Percentiles rank a stretch among this genome's conserved stretches.
These are phyloP conservation scores for Ascochyta pisi DNA, from an alignment of 2,329 filamentous ascomycete genomes.

Conservation along the genomic window DNA sequence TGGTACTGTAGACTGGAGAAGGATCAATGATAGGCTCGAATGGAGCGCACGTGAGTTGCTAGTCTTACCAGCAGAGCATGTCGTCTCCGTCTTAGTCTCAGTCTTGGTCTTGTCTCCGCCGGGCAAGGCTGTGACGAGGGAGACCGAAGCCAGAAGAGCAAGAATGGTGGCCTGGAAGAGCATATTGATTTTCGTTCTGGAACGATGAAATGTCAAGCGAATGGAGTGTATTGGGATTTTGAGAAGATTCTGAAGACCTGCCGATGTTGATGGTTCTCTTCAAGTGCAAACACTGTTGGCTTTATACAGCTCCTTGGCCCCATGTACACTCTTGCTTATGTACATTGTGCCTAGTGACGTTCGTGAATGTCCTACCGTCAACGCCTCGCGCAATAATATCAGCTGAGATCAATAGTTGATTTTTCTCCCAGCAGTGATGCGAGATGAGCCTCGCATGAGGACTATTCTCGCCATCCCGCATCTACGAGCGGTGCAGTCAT, in stretches of 20 bases:
- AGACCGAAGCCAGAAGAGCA: slow-evolving; percentile 26
- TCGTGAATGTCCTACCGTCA: slow-evolving; percentile 4
- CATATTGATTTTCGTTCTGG: slow-evolving; percentile 24
- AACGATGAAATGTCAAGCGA: slow-evolving; percentile 6
- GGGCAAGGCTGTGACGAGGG: slow-evolving; percentile 24
- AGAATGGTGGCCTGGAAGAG: slow-evolving; percentile 23
- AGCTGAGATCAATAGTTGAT: slow-evolving; percentile 21
- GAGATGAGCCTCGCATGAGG: neutral
- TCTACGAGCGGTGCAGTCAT: neutral
- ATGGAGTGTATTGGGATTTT: neutral
- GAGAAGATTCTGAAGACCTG: neutral
- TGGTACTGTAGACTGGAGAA: slow-evolving; percentile 22
- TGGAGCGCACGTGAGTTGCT: too few relatives aligned
- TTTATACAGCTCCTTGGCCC: neutral
- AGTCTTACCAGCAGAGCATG: slow-evolving; percentile 29
- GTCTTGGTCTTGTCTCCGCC: neutral
- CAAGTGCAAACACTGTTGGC: neutral
- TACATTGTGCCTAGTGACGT: slow-evolving; percentile 1
- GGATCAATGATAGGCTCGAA: neutral
- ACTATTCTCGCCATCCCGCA: neutral
- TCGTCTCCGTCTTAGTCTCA: slow-evolving; percentile 4
- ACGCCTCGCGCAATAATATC: slow-evolving; percentile 7
- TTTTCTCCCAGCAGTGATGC: neutral
- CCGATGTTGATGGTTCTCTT: neutral
- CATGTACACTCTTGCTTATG: neutral